phyloP scores from a whole-genome alignment of 129 eudicot species.

The Silybum marianum region DNA sequence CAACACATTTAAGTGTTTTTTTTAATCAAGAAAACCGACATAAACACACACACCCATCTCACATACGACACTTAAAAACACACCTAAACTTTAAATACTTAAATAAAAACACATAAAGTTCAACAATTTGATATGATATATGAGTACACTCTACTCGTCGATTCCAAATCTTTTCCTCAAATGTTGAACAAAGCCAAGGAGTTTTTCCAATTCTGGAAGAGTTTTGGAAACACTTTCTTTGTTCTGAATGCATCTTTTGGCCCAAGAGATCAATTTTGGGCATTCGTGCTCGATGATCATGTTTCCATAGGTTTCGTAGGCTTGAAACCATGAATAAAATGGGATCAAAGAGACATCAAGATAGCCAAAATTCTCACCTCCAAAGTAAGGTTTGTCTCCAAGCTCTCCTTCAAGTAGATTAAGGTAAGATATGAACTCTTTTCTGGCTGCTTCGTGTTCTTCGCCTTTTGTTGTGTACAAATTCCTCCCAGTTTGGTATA shows the following conservation, averaged over 20 bases:
- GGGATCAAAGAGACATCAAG: conserved; percentile 43
- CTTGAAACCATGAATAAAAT: conserved; percentile 51
- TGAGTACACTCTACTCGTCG: background rate
- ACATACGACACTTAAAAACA: background rate
- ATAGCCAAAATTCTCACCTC: conserved; percentile 44
- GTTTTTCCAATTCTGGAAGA: conserved; percentile 36
- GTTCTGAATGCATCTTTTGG: conserved; percentile 48
- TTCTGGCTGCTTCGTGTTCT: conserved; percentile 33
- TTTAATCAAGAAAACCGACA: background rate
- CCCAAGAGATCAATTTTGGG: conserved; percentile 54
- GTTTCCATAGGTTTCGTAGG: conserved; percentile 47
- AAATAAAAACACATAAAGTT: background rate
- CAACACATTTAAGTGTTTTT: conserved; percentile 18
- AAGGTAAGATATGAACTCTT: conserved; percentile 40
- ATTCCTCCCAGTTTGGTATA: conserved; percentile 30
- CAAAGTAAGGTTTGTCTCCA: conserved; percentile 57
- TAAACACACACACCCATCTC: background rate
- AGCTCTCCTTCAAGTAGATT: conserved; percentile 45
- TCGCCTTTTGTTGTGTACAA: conserved; percentile 40
- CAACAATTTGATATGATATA: background rate
- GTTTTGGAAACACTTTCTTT: conserved; percentile 43
- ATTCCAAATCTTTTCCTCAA: conserved; percentile 27
- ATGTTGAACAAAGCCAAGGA: conserved; percentile 27
- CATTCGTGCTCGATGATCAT: conserved; percentile 44
- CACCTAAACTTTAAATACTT: background rate